Evolutionary conservation across 352 stramenopile species (phyloP).

Genomic region (Globisporangium iwayamae): DNA sequence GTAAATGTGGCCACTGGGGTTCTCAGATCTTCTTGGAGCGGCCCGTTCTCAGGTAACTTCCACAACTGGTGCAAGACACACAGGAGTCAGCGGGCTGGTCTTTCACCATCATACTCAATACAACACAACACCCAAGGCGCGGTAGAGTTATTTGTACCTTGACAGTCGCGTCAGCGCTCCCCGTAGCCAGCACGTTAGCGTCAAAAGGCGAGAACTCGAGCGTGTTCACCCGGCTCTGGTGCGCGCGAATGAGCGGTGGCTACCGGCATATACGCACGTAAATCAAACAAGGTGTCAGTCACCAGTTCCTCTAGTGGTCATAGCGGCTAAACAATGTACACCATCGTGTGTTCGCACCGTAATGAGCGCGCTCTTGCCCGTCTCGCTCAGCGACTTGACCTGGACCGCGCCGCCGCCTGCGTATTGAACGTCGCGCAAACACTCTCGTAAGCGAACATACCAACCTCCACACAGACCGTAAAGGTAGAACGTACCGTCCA

Average conservation of each 20-base stretch:
- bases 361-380: conserved; percentile 29
- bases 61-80: conserved; percentile 35
- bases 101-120: no score
- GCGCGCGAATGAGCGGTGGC: conserved; percentile 57
- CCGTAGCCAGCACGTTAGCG: conserved; percentile 46
- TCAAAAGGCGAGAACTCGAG: conserved; percentile 64
- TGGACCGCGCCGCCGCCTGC: conserved; percentile 56
- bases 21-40: conserved; percentile 29
- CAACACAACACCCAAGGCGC: neutral
- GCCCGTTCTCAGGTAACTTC: conserved; percentile 31
- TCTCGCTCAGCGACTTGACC: conserved; percentile 45
- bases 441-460: neutral
- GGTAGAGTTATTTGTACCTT: conserved; percentile 23
- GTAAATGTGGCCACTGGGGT: conserved; percentile 14
- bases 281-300: conserved; percentile 4
- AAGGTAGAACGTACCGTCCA: conserved; percentile 31
- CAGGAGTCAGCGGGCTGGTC: neutral
- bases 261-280: conserved; percentile 9
- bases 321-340: neutral
- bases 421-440: no score
- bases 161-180: conserved; percentile 45
- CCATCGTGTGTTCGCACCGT: conserved; percentile 16
- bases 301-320: neutral
- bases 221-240: conserved; percentile 56
- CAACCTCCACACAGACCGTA: neutral